These are phyloP conservation scores for Bombardia bombarda DNA, from an alignment of 495 filamentous ascomycete genomes.

Conservation along the genomic window DNA sequence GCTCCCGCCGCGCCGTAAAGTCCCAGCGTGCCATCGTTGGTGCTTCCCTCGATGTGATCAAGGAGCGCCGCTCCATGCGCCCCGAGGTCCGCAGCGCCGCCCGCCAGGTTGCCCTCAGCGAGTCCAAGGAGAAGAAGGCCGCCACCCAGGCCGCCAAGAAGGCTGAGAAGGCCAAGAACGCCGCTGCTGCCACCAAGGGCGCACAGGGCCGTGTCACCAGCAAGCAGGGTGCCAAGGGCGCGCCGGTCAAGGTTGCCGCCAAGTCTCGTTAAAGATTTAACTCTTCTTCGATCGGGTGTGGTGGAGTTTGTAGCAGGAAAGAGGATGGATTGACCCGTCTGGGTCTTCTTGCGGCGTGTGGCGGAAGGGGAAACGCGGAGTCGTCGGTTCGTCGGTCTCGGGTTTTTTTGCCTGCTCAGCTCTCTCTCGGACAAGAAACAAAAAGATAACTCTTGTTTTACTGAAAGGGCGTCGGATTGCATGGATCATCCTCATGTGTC, in stretches of 20 bases:
- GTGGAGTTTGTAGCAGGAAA: constrained; percentile 6
- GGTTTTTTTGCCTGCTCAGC: constrained; percentile 24
- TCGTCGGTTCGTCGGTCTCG: constrained; percentile 31
- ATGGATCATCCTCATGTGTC: constrained; percentile 18
- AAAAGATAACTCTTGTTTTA: constrained; percentile 18
- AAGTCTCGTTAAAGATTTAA: constrained; percentile 66
- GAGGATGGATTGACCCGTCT: constrained; percentile 8
- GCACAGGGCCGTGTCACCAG: constrained; percentile 62
- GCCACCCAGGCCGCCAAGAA: constrained; percentile 87
- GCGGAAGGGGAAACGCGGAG: constrained; percentile 24
- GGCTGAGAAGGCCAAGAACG: constrained; percentile 97
- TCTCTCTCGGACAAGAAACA: constrained; percentile 20
- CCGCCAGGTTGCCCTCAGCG: constrained; percentile 84
- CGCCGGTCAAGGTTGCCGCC: constrained; percentile 75
- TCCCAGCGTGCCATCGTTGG: constrained; percentile 97
- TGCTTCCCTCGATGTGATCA: constrained; percentile 98
- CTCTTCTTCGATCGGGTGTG: constrained; percentile 4
- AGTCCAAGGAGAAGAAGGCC: constrained; percentile 94
- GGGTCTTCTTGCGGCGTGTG: constrained; percentile 19
- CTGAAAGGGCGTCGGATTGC: constrained; percentile 21
- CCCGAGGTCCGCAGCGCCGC: constrained; percentile 92
- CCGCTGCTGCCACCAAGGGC: constrained; percentile 62
- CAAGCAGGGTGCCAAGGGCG: constrained; percentile 96
- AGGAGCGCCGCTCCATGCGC: constrained; percentile 89
- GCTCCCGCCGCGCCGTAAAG: constrained; percentile 96